Evolutionary conservation across 768 basidiomycete species (phyloP).

Genomic region (Boletus subparvulus): DNA sequence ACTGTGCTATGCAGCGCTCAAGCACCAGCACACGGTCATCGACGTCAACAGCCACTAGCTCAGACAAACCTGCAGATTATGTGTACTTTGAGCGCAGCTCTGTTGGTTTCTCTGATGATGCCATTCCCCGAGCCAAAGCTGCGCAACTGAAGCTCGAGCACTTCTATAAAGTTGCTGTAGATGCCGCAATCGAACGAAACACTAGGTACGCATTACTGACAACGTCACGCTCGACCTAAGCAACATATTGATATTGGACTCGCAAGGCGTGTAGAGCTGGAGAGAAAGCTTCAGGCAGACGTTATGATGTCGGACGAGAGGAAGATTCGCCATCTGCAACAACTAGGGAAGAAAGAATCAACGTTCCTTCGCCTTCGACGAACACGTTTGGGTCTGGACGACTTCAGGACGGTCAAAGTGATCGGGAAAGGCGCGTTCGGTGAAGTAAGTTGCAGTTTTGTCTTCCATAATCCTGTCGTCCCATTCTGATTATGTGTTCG

Average conservation of each 20-base stretch:
- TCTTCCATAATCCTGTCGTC: background rate
- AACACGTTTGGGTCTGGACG: slow-evolving; percentile 86
- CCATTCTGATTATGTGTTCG: background rate
- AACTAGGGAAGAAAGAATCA: slow-evolving; percentile 85
- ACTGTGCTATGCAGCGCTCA: slow-evolving; percentile 30
- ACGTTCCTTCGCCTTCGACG: slow-evolving; percentile 84
- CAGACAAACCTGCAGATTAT: slow-evolving; percentile 61
- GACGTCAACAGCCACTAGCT: slow-evolving; percentile 19
- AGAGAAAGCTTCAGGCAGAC: slow-evolving; percentile 74
- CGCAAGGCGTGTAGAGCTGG: slow-evolving; percentile 80
- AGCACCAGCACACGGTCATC: slow-evolving; percentile 32
- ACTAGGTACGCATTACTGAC: slow-evolving; percentile 55
- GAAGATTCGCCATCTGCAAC: slow-evolving; percentile 78
- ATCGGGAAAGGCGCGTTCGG: slow-evolving; percentile 99
- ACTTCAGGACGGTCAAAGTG: slow-evolving; percentile 97
- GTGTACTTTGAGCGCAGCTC: slow-evolving; percentile 90
- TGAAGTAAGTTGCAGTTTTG: slow-evolving; percentile 56
- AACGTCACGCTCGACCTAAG: background rate
- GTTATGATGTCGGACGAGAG: slow-evolving; percentile 75
- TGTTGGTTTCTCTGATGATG: slow-evolving; percentile 73
- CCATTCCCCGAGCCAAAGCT: slow-evolving; percentile 79
- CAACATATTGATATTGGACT: slow-evolving; percentile 4
- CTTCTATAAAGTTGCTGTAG: slow-evolving; percentile 95
- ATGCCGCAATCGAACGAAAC: slow-evolving; percentile 92
- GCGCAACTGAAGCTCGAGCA: slow-evolving; percentile 96